Base-by-base conservation (phyloP, 495 filamentous ascomycete species). In the Penicillium arizonense region DNA sequence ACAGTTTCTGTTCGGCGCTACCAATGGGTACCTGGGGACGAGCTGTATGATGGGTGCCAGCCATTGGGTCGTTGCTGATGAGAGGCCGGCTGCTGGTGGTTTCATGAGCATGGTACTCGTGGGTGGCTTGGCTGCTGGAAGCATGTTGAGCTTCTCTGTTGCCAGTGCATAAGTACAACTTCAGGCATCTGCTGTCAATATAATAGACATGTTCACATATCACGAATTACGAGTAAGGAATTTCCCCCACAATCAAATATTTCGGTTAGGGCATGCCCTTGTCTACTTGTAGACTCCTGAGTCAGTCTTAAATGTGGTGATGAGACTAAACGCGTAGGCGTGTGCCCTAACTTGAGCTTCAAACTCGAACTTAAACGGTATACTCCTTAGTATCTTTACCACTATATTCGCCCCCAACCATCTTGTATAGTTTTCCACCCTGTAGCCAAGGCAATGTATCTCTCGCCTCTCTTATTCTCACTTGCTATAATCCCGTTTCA, bases 21-120 rank as follows among this genome's bases (percentile, higher is more conserved):
- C 83, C 8, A 97, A 91, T 64, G 94, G 94, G 3, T 97, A 86
- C 78, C 53, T 99, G 8, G 88, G 87, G 3, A 87, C 85, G 37
- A 83, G 78, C 55, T 87, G 84, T 67, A 97, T 99, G 94, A 96
- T 97, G 85, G 88, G 86, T 2, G 87, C 91, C 0, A 83, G 81
- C 0, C 80, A 85, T 53, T 90, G 81, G 79, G 92, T 97, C 16
- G 83, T 82, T 5, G 82, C 82, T 5, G 81, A 84, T 2, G 93
- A 97, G 71, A 79, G 86, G 24, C 90, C 96, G 74, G 90, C 91
- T 14, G 85, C 91, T 7, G 94, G 94, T 32, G 90, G 88, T 6
- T 97, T 97, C 58, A 97, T 98, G 94, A 89, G 89, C 8, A 63
- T 96, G 59, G 88, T 87, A 72, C 78, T 97, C 34, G 88, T 96